These are phyloP conservation scores for Mesotaenium endlicherianum DNA, from an alignment of 139 green algal genomes.

Conservation along the genomic window DNA sequence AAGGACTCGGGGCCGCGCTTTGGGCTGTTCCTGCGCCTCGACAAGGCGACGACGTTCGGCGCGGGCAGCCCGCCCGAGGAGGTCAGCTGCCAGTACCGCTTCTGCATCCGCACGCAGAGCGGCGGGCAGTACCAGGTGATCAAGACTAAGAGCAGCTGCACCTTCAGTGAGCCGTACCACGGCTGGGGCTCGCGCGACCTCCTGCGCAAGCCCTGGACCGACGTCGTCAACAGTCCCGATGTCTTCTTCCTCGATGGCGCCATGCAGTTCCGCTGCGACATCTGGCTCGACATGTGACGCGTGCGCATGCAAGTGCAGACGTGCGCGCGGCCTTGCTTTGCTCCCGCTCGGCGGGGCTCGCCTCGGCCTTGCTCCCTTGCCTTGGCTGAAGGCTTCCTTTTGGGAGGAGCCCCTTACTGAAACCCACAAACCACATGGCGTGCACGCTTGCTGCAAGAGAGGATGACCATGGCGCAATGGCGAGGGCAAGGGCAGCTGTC, in stretches of 20 bases:
- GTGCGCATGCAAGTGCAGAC: too few species aligned
- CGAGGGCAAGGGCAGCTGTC: too few species aligned
- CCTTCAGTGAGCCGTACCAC: neutral
- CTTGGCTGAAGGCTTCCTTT: too few species aligned
- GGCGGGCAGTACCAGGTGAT: neutral
- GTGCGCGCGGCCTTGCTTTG: too few species aligned
- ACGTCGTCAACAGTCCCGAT: neutral
- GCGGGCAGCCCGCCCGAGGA: neutral
- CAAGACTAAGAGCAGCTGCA: neutral
- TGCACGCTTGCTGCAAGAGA: too few species aligned
- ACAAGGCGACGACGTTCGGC: neutral
- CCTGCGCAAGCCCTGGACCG: neutral
- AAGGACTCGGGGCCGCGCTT: neutral
- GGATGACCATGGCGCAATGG: too few species aligned
- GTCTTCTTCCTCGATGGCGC: conserved; percentile 11
- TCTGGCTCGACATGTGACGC: conserved; percentile 17
- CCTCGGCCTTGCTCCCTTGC: too few species aligned
- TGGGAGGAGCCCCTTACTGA: too few species aligned
- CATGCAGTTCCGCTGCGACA: neutral
- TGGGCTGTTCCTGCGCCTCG: neutral
- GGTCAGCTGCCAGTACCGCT: neutral
- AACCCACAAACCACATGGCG: too few species aligned
- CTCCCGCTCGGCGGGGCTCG: too few species aligned
- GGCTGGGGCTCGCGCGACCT: neutral
- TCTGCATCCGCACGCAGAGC: neutral